Base-by-base conservation (phyloP, 768 basidiomycete species). In the Epithele typhae region DNA sequence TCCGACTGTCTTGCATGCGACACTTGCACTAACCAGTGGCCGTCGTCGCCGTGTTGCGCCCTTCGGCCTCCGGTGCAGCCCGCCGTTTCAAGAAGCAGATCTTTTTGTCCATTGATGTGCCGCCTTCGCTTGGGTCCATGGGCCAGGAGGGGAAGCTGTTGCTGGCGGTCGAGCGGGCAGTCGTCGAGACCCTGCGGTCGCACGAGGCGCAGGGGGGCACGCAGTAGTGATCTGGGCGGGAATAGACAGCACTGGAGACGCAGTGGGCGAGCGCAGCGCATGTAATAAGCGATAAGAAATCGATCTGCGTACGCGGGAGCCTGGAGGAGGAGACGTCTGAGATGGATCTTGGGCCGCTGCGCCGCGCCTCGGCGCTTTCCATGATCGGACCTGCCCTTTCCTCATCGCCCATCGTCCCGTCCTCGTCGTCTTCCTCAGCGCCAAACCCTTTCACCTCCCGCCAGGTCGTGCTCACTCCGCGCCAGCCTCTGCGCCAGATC, bases 101-200 rank as follows among this genome's bases (percentile, higher is more conserved):
- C 44, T 87, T 87, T 65, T 60, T 91, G 64, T 82, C 84, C 15
- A 70, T 89, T 17, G 87, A 90, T 68, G 49, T 81, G 43, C 67
- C 67, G 7, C 59, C 65, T 17, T 55, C 59, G 18, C 53, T 63
- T 51, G 59, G 70, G 50, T 59, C 74, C 11, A 57, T 76, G 61
- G 74, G 74, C 43, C 70, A 77, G 51, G 78, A 76, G 21, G 64
- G 70, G 14, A 66, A 63, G 62, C 40, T 82, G 48, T 30, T 76
- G 56, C 58, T 82, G 34, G 76, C 74, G 45, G 77, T 77, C 41
- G 87, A 91, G 64, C 79, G 73, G 62, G 78, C 73, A 19, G 68
- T 86, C 43, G 68, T 85, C 12, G 69, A 65, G 45, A 63, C 65
- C 32, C 54, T 84, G 59, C 66, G 68, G 54, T 40, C 46, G 33